Evolutionary conservation across 2,329 filamentous ascomycete species (phyloP).

Genomic region (Triangularia verruculosa): DNA sequence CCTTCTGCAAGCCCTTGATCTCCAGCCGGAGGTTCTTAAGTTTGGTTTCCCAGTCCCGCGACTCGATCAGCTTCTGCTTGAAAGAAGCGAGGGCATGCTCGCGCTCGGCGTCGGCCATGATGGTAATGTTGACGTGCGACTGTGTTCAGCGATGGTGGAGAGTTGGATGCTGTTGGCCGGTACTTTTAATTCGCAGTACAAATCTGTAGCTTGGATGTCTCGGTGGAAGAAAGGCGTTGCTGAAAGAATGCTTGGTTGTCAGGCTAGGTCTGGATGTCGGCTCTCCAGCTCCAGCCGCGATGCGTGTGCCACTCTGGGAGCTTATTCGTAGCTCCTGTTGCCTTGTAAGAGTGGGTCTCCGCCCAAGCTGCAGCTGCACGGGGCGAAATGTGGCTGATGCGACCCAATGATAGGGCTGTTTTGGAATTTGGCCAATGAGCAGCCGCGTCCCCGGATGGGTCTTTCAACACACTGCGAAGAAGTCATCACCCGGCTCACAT

Average conservation of each 20-base stretch:
- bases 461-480: neutral
- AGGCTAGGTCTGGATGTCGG: slow-evolving; percentile 7
- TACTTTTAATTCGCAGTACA: neutral
- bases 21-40: slow-evolving; percentile 90
- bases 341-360: slow-evolving; percentile 31
- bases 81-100: slow-evolving; percentile 72
- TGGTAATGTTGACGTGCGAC: slow-evolving; percentile 27
- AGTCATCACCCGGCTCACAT: neutral
- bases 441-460: neutral
- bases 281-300: slow-evolving; percentile 18
- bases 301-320: slow-evolving; percentile 22
- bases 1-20: slow-evolving; percentile 91
- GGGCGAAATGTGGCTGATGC: neutral
- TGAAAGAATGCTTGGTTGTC: slow-evolving; percentile 2
- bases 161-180: neutral
- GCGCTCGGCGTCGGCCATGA: slow-evolving; percentile 57
- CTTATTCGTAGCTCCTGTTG: slow-evolving; percentile 39
- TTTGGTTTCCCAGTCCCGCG: slow-evolving; percentile 98
- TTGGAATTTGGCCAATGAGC: neutral
- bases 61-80: slow-evolving; percentile 82
- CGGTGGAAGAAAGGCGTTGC: neutral
- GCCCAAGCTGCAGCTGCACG: neutral
- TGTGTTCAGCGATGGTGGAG: neutral
- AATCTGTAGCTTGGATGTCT: neutral
- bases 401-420: neutral